These are phyloP conservation scores for Phytopythium oedochilum DNA, from an alignment of 352 stramenopile species.

Conservation along the genomic window DNA sequence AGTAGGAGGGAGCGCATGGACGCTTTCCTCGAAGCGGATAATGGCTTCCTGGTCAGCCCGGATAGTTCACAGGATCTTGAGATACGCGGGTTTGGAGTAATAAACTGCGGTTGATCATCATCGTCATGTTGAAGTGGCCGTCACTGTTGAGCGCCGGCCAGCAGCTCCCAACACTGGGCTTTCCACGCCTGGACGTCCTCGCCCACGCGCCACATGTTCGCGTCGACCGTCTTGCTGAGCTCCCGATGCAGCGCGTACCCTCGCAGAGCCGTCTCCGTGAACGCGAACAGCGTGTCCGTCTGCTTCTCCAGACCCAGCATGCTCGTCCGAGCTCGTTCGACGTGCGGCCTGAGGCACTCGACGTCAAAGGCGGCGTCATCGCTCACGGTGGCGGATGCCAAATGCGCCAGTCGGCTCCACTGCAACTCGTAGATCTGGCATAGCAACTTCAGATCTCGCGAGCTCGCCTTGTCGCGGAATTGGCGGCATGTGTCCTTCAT, in stretches of 20 bases:
- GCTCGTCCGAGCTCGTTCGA: neutral
- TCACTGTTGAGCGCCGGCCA: too few species aligned
- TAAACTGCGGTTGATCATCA: too few species aligned
- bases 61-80: too few species aligned
- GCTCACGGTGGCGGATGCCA: neutral
- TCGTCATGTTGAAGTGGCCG: too few species aligned
- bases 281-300: neutral
- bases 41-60: too few species aligned
- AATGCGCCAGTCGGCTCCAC: neutral
- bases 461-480: neutral
- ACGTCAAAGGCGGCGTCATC: neutral
- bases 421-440: neutral
- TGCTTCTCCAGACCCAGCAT: neutral
- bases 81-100: too few species aligned
- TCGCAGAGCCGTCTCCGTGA: neutral
- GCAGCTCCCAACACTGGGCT: too few species aligned
- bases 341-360: neutral
- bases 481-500: neutral
- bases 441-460: neutral
- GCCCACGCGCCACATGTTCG: neutral
- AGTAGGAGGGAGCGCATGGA: too few species aligned
- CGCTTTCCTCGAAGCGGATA: too few species aligned
- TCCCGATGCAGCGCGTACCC: neutral
- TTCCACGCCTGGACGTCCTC: neutral
- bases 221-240: neutral